Conservation (phyloP, 2,329 filamentous ascomycete species). For the Colletotrichum eleusines region DNA sequence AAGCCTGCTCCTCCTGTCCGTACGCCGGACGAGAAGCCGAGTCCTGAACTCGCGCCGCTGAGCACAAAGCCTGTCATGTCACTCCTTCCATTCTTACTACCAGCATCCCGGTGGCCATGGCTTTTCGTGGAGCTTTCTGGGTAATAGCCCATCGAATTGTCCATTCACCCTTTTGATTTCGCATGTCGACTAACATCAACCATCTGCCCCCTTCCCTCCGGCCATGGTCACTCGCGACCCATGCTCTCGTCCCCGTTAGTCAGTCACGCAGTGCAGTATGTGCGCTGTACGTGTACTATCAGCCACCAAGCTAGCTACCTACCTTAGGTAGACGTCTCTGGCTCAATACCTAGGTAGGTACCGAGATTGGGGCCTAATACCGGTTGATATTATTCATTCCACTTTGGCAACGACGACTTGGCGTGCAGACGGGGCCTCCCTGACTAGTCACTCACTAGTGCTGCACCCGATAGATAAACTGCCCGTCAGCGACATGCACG, state of each 20-base stretch:
- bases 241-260: background rate
- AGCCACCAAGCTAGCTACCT: constrained; percentile 8
- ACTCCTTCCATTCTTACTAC: background rate
- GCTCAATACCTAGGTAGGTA: background rate
- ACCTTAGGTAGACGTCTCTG: too few relatives aligned
- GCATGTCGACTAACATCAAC: background rate
- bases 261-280: constrained; percentile 10
- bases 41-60: constrained; percentile 21
- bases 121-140: background rate
- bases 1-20: constrained; percentile 31
- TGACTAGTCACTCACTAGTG: constrained; percentile 8
- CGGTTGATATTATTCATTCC: background rate
- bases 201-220: background rate
- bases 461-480: constrained; percentile 34
- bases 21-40: constrained; percentile 23
- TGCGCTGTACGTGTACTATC: constrained; percentile 4
- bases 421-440: constrained; percentile 32
- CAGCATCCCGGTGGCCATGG: background rate
- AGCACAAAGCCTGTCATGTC: constrained; percentile 3
- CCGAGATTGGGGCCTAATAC: too few relatives aligned
- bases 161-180: constrained; percentile 3
- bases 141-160: background rate
- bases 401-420: constrained; percentile 31
- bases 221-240: constrained; percentile 3
- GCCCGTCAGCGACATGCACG: constrained; percentile 23